phyloP scores from a whole-genome alignment of 768 basidiomycete genomes.

The Cubamyces lactineus region DNA sequence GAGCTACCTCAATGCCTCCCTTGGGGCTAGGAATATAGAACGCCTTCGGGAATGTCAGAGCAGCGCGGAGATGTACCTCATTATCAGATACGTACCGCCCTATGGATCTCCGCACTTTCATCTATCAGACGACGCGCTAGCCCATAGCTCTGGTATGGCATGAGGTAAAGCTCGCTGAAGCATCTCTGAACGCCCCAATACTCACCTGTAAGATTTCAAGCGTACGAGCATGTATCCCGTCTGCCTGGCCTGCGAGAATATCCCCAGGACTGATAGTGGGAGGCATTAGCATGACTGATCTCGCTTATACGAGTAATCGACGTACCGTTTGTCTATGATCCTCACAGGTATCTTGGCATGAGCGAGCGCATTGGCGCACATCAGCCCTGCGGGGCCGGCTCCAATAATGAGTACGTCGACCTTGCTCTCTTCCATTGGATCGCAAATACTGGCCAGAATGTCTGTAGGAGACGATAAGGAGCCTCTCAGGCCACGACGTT shows the following conservation, averaged over 20 bases:
- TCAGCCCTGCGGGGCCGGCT: conserved; percentile 47
- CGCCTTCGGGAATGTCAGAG: conserved; percentile 45
- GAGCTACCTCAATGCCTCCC: conserved; percentile 64
- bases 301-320: not conserved
- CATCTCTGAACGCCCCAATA: not conserved
- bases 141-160: conserved; percentile 31
- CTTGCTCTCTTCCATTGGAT: conserved; percentile 23
- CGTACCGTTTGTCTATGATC: conserved; percentile 46
- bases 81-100: conserved; percentile 22
- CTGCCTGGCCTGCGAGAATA: conserved; percentile 35
- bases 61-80: too few species aligned
- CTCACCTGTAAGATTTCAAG: conserved; percentile 35
- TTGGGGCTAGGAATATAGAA: conserved; percentile 71
- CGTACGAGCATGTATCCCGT: conserved; percentile 38
- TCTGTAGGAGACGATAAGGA: not conserved
- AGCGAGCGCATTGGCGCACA: conserved; percentile 47
- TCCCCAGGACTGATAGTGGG: conserved; percentile 20
- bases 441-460: not conserved
- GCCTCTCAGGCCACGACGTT: not conserved
- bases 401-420: conserved; percentile 49
- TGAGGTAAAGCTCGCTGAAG: not conserved
- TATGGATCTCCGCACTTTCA: conserved; percentile 34
- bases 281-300: not conserved
- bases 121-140: conserved; percentile 30
- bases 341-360: conserved; percentile 41